A percentile compares a stretch with the other conserved stretches of the same genome.
Evolutionary conservation across 208 protist species (phyloP).

Genomic region (Leishmania guyanensis): DNA sequence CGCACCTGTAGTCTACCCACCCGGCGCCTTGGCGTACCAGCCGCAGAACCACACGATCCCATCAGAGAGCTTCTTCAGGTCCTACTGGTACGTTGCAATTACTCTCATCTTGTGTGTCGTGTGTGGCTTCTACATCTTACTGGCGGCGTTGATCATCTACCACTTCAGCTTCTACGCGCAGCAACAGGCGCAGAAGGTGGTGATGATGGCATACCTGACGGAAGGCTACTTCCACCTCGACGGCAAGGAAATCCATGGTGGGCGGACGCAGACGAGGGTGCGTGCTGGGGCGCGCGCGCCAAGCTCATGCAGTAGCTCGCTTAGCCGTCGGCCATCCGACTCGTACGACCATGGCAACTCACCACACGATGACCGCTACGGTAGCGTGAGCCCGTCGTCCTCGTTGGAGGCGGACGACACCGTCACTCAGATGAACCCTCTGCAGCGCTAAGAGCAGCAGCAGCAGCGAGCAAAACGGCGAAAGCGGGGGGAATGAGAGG

Average conservation of each 20-base stretch:
- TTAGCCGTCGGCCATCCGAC: not conserved
- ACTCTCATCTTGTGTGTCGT: not conserved
- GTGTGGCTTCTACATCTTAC: constrained; percentile 7
- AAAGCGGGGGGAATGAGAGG: not conserved
- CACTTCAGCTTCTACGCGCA: constrained; percentile 1
- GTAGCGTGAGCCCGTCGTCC: not conserved
- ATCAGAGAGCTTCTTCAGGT: not conserved
- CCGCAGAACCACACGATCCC: not conserved
- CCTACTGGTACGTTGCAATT: constrained; percentile 3
- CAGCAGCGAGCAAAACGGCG: too few relatives aligned
- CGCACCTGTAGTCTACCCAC: not conserved
- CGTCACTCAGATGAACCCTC: not conserved
- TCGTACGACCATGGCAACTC: not conserved
- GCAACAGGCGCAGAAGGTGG: constrained; percentile 3
- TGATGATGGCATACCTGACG: not conserved
- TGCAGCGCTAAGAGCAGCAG: not conserved
- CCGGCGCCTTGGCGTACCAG: not conserved
- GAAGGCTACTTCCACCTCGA: constrained; percentile 1
- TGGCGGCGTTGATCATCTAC: not conserved
- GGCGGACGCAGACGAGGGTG: not conserved
- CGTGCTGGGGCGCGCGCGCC: too few relatives aligned
- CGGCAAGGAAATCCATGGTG: not conserved
- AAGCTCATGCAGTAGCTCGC: not conserved
- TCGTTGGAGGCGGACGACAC: not conserved
- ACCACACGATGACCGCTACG: not conserved